phyloP scores from a whole-genome alignment of 176 grass and related monocot genomes.

The Poa annua region DNA sequence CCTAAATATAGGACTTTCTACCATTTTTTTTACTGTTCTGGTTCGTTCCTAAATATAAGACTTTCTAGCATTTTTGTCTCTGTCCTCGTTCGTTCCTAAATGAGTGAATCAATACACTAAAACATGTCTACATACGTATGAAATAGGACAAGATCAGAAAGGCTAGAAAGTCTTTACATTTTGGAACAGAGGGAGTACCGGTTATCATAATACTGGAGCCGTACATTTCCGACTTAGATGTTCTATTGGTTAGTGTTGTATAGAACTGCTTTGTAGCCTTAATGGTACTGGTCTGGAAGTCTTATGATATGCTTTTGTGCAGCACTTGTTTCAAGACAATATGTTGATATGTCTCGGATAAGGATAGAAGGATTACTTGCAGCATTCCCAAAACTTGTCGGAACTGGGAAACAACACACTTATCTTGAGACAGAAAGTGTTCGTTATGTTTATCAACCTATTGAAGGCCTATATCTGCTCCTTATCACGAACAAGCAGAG shows the following conservation, averaged over 20 bases:
- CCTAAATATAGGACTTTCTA: too few relatives aligned
- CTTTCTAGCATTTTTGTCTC: too few relatives aligned
- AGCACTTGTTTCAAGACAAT: constrained; percentile 87
- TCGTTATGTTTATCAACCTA: constrained; percentile 82
- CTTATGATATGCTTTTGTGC: constrained; percentile 35
- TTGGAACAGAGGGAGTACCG: too few relatives aligned
- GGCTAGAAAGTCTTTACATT: too few relatives aligned
- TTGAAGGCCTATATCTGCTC: constrained; percentile 79
- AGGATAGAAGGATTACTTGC: constrained; percentile 86
- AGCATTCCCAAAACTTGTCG: constrained; percentile 87
- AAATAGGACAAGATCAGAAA: too few relatives aligned
- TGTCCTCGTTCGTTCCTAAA: too few relatives aligned
- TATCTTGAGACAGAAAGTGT: constrained; percentile 91
- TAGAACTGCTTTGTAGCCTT: neutral
- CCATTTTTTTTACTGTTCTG: too few relatives aligned
- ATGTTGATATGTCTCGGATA: constrained; percentile 87
- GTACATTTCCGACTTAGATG: neutral
- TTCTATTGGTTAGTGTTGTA: neutral
- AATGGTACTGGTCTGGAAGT: neutral
- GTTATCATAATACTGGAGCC: neutral
- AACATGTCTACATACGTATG: too few relatives aligned
- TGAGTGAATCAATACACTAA: too few relatives aligned
- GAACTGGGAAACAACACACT: constrained; percentile 83
- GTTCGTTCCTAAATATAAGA: too few relatives aligned
- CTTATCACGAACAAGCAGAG: constrained; percentile 94